Evolutionary conservation across 192 early-diverging fungal species (phyloP), one percentile per base, ranked within the genome.

Genomic region (Coemansia sp.): DNA sequence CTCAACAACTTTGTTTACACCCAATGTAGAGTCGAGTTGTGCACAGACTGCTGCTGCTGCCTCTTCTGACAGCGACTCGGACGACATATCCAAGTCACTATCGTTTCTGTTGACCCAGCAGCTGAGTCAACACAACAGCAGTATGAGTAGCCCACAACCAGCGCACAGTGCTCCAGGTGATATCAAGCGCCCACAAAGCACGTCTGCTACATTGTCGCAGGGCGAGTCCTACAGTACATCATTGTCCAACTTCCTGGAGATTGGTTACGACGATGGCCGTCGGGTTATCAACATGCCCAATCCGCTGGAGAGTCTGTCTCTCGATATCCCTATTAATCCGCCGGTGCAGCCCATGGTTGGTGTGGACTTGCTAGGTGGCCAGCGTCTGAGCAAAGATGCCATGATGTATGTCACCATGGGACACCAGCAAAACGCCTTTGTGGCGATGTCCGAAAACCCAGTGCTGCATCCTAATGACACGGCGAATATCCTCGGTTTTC

Each of bases 271-370:
- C 19, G 55, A 55, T 25, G 28, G 56, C 19, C 63, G 64, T 7
- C 64, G 64, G 14, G 63, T 74, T 4, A 74, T 74, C 43, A 74
- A 59, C 28, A 66, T 74, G 64, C 71, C 71, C n/a, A 74, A 64
- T 48, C 64, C 71, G 50, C 45, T 74, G 35, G 71, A 56, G 20
- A 74, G 53, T 11, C 45, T 74, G 54, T 57, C 70, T n/a, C 37
- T 74, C 30, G 71, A 67, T 30, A 49, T 67, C 22, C 64, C 71
- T 5, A 67, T 67, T 17, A 62, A 74, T 25, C 58, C 59, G 33
- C 67, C 67, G 3, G 36, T 56, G 23, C 58, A 67, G 36, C 39
- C 42, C 7, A 22, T 48, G 46, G n/a, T 34, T 22, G 30, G 33
- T 9, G 24, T 48, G 33, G 46, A 26, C 13, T 17, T 48, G 30